These are phyloP conservation scores for Colletotrichum acutatum DNA, from an alignment of 2,329 filamentous ascomycete species.

Conservation along the genomic window DNA sequence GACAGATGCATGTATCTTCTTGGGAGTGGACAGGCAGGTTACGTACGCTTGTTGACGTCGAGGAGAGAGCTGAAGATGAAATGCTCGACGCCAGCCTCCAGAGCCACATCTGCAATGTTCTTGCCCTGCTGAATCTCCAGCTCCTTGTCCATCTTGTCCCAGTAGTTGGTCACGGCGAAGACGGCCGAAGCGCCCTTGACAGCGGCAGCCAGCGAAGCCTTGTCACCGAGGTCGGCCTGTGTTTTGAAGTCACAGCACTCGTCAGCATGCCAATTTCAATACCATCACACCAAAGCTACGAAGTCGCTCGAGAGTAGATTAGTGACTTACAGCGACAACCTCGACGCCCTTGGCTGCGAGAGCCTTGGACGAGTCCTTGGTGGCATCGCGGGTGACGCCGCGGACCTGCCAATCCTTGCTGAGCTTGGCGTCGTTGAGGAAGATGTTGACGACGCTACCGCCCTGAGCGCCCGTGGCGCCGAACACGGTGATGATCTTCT, in stretches of 20 bases:
- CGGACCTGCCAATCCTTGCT: conserved; percentile 62
- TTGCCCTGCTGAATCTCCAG: conserved; percentile 58
- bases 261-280: neutral
- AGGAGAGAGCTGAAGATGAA: conserved; percentile 57
- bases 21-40: neutral
- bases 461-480: conserved; percentile 72
- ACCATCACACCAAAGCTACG: too few relatives aligned
- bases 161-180: conserved; percentile 64
- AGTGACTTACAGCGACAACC: conserved; percentile 53
- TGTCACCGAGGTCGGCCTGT: conserved; percentile 61
- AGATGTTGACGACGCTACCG: conserved; percentile 60
- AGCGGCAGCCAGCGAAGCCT: conserved; percentile 54
- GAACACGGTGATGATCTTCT: conserved; percentile 64
- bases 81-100: conserved; percentile 54
- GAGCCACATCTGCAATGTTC: conserved; percentile 57
- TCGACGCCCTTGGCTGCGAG: conserved; percentile 60
- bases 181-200: conserved; percentile 59
- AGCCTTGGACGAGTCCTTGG: conserved; percentile 54
- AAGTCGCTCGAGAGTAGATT: neutral
- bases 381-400: conserved; percentile 63
- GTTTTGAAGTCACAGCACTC: neutral
- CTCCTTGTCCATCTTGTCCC: conserved; percentile 54
- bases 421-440: conserved; percentile 51
- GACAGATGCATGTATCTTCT: neutral
- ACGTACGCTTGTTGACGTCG: conserved; percentile 52